Evolutionary conservation across 2,329 filamentous ascomycete species (phyloP), one percentile per base, ranked within the genome.

Genomic region (Scorias spongiosa): DNA sequence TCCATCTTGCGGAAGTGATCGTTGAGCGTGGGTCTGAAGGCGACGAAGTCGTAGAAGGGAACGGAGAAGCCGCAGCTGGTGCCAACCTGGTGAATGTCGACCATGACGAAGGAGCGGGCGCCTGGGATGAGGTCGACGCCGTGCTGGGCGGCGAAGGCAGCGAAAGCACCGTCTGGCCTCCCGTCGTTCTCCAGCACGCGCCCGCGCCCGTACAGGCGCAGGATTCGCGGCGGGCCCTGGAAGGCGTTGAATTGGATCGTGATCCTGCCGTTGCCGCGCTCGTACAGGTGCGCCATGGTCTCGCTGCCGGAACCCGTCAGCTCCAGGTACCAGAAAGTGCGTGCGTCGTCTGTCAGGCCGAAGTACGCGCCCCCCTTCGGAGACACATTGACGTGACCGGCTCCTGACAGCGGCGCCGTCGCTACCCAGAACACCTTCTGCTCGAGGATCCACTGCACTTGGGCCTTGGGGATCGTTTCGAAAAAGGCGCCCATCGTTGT

Each of bases 321-420:
- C 43, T 69, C 66, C 50, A 66, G 57, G 47, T 66, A 69, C 64
- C 64, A 68, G 53, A 68, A 69, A 0, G 58, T 57, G 5, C 54
- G 20, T 7, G 20, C 57, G 6, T 61, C 51, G 29, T 61, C 57
- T 2, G 64, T 39, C 18, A 69, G 57, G 26, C 66, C 65, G 45
- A 67, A 66, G 47, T 63, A 64, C 28, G 59, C 42, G 5, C 65
- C 65, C 44, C 66, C 66, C 51, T 69, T 69, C 2, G 66, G 66
- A 0, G 63, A 66, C 48, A 68, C 58, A 48, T 69, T 69, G 49
- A 69, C 64, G 51, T 69, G 65, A 17, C 65, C 66, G 3, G 49
- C 30, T 17, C 48, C 50, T 2, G 63, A 59, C 5, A 69, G 59
- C 1, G 66, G 66, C 0, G 66, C 64, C 0, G 64, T 64, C 38